Conservation (phyloP, 2,329 filamentous ascomycete genomes). For the Penicillium hesseltinei region DNA sequence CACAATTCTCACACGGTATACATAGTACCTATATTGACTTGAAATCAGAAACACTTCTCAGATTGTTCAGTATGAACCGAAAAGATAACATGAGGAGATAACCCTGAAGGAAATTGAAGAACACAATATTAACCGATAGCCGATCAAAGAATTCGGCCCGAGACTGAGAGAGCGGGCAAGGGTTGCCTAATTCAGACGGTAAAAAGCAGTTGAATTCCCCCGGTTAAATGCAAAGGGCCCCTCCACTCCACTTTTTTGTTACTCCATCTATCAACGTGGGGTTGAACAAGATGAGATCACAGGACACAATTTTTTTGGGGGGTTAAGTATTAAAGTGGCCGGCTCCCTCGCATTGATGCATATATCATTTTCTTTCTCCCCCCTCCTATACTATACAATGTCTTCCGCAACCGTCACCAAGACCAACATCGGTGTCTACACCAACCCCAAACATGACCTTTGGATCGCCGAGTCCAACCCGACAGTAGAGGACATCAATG, state of each 20-base stretch:
- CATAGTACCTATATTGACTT: not conserved
- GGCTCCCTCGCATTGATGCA: conserved; percentile 12
- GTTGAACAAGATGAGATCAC: conserved; percentile 8
- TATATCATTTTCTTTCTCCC: conserved; percentile 5
- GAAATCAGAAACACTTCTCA: not conserved
- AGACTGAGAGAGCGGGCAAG: not conserved
- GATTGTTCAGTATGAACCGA: not conserved
- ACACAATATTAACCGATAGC: conserved; percentile 21
- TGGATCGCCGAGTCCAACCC: conserved; percentile 82
- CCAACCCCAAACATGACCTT: conserved; percentile 86
- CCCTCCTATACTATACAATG: conserved; percentile 23
- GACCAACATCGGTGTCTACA: conserved; percentile 93
- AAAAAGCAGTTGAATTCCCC: conserved; percentile 15
- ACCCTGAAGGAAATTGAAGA: not conserved
- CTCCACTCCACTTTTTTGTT: conserved; percentile 21
- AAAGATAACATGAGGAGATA: not conserved
- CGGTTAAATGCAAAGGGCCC: conserved; percentile 23
- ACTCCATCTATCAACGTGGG: conserved; percentile 11
- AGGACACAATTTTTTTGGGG: not conserved
- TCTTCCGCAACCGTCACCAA: conserved; percentile 55
- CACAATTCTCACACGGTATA: not conserved
- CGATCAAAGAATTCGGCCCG: conserved; percentile 20
- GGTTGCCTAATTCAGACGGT: conserved; percentile 8
- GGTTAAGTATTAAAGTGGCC: conserved; percentile 10
- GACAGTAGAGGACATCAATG: conserved; percentile 69